Base-by-base conservation (phyloP, 345 rosid genomes). In the Populus davidiana region DNA sequence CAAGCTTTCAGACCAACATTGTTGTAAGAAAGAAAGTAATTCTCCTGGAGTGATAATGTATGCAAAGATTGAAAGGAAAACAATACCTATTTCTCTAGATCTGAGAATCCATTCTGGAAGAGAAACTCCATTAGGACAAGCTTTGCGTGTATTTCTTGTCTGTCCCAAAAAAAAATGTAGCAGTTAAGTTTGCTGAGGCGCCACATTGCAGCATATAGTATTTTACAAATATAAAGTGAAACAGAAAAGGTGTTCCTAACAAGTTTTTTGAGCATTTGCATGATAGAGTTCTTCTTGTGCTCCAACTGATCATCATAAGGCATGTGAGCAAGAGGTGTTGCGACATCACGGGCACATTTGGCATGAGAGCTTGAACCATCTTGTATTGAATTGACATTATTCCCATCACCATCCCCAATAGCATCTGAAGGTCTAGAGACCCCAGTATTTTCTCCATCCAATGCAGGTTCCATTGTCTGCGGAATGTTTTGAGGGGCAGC, bases 61-160 rank as follows among this genome's bases (percentile, higher is more conserved):
- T 64, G 43, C 69, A 69, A 70, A 72, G 50, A 44, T 23, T 36
- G 62, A 54, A 79, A 74, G 63, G 76, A 74, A 87, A 65, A 63
- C 44, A 71, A n/a, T 74, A 96, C 99, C 99, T 86, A 89, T 88
- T 75, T 96, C 99, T 84, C 87, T 89, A 12, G 99, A 86, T 68
- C 89, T 89, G 71, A 91, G 88, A 78, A 93, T 80, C 98, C 97
- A 96, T 78, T 91, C 86, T 31, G 98, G 99, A 82, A 93, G 91
- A 75, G 94, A 86, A 80, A 84, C 82, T 47, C 96, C 98, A 83
- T 80, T 85, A 7, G 94, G 98, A 85, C 99, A 96, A 73, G 94
- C 98, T 87, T 91, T 93, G 66, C 97, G 97, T 13, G 97, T 90
- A 78, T 86, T 93, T 82, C 93, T 90, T 44, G 99, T 90, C 99